A percentile compares a stretch with the other conserved stretches of the same genome.
These are phyloP conservation scores for Recurvomyces mirabilis DNA, from an alignment of 495 filamentous ascomycete genomes.

Conservation along the genomic window DNA sequence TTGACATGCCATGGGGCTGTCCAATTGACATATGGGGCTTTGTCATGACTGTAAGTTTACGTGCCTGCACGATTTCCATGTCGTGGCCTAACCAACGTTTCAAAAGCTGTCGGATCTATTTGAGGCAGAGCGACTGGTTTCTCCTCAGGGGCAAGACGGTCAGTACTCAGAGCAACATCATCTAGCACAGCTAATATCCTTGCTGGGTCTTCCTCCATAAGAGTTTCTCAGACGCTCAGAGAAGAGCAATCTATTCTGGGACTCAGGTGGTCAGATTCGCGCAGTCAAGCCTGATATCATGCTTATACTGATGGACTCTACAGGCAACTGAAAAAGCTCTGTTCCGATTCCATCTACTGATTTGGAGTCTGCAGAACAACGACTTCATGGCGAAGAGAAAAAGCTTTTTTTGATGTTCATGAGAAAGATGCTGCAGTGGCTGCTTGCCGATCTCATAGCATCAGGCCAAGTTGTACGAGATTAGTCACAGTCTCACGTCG, in stretches of 20 bases:
- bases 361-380: constrained; percentile 16
- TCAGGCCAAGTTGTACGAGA: too few species aligned
- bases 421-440: constrained; percentile 23
- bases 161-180: constrained; percentile 20
- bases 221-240: constrained; percentile 19
- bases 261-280: constrained; percentile 2
- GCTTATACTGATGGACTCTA: neutral
- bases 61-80: neutral
- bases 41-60: constrained; percentile 37
- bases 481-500: too few species aligned
- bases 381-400: constrained; percentile 22
- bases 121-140: constrained; percentile 21
- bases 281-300: neutral
- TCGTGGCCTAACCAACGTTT: neutral
- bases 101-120: constrained; percentile 30
- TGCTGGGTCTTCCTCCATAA: constrained; percentile 27
- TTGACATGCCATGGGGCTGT: constrained; percentile 36
- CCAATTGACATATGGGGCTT: constrained; percentile 42
- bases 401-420: constrained; percentile 20
- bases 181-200: constrained; percentile 29
- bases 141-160: constrained; percentile 7
- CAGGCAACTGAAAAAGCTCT: constrained; percentile 18
- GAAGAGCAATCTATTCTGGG: constrained; percentile 1
- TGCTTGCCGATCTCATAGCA: constrained; percentile 19
- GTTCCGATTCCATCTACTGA: constrained; percentile 16